Conservation (phyloP, 352 stramenopile species). For the Phytopythium oedochilum region DNA sequence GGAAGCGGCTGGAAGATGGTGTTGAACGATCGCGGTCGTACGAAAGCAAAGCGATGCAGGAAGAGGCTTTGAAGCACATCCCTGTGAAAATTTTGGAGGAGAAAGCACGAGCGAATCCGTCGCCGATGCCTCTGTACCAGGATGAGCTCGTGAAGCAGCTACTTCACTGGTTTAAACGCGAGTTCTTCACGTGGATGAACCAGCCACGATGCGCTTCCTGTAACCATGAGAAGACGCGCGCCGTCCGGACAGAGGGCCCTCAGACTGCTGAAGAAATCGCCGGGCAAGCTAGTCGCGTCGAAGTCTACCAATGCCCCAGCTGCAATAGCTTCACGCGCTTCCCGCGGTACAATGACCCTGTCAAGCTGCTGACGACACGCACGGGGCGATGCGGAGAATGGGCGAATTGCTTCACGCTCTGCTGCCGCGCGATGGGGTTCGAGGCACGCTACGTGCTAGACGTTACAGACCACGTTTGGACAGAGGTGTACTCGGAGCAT, state of each 20-base stretch:
- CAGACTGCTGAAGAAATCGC: constrained; percentile 50
- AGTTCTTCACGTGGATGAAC: constrained; percentile 92
- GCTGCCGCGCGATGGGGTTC: constrained; percentile 86
- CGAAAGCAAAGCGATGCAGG: constrained; percentile 59
- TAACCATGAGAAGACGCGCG: constrained; percentile 38
- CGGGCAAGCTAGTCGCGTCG: constrained; percentile 68
- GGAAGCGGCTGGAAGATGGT: constrained; percentile 33
- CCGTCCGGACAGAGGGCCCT: constrained; percentile 34
- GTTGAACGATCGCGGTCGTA: constrained; percentile 57
- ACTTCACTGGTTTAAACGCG: constrained; percentile 86
- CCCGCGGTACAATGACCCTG: constrained; percentile 88
- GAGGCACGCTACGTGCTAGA: constrained; percentile 92
- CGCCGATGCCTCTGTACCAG: constrained; percentile 39
- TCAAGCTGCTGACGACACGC: constrained; percentile 81
- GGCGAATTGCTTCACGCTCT: constrained; percentile 93
- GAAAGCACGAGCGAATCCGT: constrained; percentile 47
- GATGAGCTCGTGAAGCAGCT: constrained; percentile 76
- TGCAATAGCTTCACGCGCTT: constrained; percentile 72
- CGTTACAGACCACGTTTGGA: constrained; percentile 96
- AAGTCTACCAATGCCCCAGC: constrained; percentile 80
- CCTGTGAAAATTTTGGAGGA: constrained; percentile 60
- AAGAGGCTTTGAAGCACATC: constrained; percentile 62
- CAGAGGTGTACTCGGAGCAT: constrained; percentile 85
- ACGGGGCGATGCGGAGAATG: constrained; percentile 90
- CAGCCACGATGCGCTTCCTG: constrained; percentile 62